Evolutionary conservation across 2,329 filamentous ascomycete genomes (phyloP), one percentile per base, ranked within the genome.

Genomic region (Beauveria medogensis): DNA sequence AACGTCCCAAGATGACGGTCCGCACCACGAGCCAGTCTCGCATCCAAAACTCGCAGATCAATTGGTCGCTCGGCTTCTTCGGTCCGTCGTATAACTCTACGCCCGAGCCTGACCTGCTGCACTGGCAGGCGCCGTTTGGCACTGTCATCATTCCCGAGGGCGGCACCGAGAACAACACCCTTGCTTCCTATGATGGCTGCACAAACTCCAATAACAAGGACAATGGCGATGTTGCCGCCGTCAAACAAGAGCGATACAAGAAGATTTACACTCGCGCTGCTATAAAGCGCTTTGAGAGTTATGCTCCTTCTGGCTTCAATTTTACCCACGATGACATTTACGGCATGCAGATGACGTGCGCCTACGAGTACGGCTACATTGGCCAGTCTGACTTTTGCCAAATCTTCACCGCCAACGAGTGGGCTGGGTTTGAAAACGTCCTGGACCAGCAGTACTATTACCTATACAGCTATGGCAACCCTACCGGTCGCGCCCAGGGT

Each of bases 401-500:
- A 14, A 75, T 93, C 28, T 93, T 94, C 74, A 85, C 80, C 0
- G 70, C 78, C 24, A 69, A 79, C 1, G 89, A 92, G 72, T 93
- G 88, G 87, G 74, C 76, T 28, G 73, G 81, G 44, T 93, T 92
- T 71, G 81, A 81, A 61, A 78, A 78, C 63, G 78, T 76, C 3
- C 69, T 82, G 10, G 82, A 84, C 64, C 75, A 82, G 41, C 76
- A 79, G 58, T 84, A 89, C 71, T 92, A 93, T 75, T 86, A 85
- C 71, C 81, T 90, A 70, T 94, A 93, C 72, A 85, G 86, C 57
- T 90, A 84, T 72, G 90, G 90, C 22, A 90, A 89, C 69, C 82
- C 85, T 0, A 80, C 93, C 0, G 90, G 87, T 0, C 82, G 89
- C 3, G 89, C 89, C 0, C 89, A 92, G 72, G 90, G 90, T 2